Conservation (phyloP, 2,329 filamentous ascomycete genomes). For the Bipolaris bicolor region DNA sequence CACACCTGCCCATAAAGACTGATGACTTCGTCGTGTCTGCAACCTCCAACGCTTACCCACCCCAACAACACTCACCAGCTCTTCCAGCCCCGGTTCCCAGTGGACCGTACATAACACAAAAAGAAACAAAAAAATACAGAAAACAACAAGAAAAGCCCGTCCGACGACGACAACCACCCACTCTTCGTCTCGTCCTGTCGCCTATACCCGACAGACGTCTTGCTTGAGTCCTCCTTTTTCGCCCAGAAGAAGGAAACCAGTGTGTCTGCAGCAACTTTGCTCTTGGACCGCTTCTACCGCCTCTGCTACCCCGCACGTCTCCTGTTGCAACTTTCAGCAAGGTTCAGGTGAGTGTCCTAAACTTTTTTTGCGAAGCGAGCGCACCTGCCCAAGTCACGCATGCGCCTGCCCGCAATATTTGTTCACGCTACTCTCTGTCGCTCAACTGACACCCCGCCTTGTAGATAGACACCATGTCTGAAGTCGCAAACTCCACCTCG, state of each 20-base stretch:
- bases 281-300: slow-evolving; percentile 23
- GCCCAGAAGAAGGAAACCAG: slow-evolving; percentile 27
- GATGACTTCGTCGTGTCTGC: slow-evolving; percentile 22
- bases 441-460: slow-evolving; percentile 28
- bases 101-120: slow-evolving; percentile 46
- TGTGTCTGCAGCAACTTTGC: slow-evolving; percentile 29
- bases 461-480: slow-evolving; percentile 48
- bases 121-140: slow-evolving; percentile 50
- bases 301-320: slow-evolving; percentile 27
- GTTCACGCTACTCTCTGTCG: slow-evolving; percentile 7
- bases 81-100: slow-evolving; percentile 40
- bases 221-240: slow-evolving; percentile 27
- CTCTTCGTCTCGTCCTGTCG: slow-evolving; percentile 36
- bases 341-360: slow-evolving; percentile 34
- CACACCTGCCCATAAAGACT: slow-evolving; percentile 36
- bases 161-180: slow-evolving; percentile 32
- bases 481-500: slow-evolving; percentile 55
- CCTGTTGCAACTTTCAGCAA: slow-evolving; percentile 32
- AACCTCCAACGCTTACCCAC: slow-evolving; percentile 31
- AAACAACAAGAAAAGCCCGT: slow-evolving; percentile 45
- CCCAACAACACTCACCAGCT: slow-evolving; percentile 35
- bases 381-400: slow-evolving; percentile 35
- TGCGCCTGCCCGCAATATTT: slow-evolving; percentile 39
- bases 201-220: slow-evolving; percentile 35
- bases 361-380: slow-evolving; percentile 44